Percentiles rank a stretch among this genome's conserved stretches.
Conservation (phyloP, 805 yeast species). For the Candida anglica region DNA sequence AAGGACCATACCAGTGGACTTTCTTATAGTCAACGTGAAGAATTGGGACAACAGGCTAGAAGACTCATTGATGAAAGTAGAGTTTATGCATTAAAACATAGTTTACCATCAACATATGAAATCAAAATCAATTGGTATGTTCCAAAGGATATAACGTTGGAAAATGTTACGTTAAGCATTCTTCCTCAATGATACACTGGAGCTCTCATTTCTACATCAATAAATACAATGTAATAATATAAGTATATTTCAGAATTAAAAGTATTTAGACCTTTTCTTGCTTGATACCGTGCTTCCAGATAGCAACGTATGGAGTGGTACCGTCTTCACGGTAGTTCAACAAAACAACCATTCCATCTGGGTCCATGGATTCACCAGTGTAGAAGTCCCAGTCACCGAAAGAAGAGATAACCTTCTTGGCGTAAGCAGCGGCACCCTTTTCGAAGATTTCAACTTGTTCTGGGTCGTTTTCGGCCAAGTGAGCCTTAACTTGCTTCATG, state of each 20-base stretch:
- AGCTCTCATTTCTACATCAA: no score
- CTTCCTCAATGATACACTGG: no score
- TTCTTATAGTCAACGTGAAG: slow-evolving; percentile 44
- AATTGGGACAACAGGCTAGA: slow-evolving; percentile 65
- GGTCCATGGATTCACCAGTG: slow-evolving; percentile 99
- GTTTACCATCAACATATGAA: slow-evolving; percentile 29
- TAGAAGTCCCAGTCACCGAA: slow-evolving; percentile 99
- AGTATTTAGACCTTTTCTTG: slow-evolving; percentile 78
- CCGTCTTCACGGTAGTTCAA: slow-evolving; percentile 99
- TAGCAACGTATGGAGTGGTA: slow-evolving; percentile 91
- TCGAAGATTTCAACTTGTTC: slow-evolving; percentile 84
- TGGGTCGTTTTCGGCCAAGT: slow-evolving; percentile 86
- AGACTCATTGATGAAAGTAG: slow-evolving; percentile 75
- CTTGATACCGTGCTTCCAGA: slow-evolving; percentile 98
- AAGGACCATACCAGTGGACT: slow-evolving; percentile 45
- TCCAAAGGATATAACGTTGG: slow-evolving; percentile 54
- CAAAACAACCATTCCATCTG: slow-evolving; percentile 97
- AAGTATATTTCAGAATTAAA: background rate
- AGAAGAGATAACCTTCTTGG: slow-evolving; percentile 90
- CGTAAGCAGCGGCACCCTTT: slow-evolving; percentile 96
- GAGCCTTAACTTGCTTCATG: slow-evolving; percentile 94
- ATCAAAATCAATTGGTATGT: slow-evolving; percentile 60
- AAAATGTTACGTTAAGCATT: slow-evolving; percentile 57
- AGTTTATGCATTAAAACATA: slow-evolving; percentile 37
- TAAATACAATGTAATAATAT: no score